Base-by-base conservation (phyloP, 768 basidiomycete genomes). In the Collybiopsis confluens region DNA sequence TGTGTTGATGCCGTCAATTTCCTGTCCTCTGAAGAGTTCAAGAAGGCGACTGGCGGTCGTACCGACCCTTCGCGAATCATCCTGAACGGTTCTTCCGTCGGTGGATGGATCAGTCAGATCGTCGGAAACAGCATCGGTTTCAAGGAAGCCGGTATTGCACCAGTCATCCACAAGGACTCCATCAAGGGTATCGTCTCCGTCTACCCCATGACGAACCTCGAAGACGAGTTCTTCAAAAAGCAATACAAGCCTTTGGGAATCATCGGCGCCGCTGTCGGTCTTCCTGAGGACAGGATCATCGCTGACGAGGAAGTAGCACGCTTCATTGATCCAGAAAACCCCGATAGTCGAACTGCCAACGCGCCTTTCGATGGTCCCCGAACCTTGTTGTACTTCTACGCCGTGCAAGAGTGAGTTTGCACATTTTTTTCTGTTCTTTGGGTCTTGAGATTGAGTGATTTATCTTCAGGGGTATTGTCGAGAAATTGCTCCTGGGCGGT, bases 191-290 rank as follows among this genome's bases (percentile, higher is more conserved):
- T 74, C 35, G 63, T 63, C n/a, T 65, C 71, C 0, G 45, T 74
- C 2, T 74, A 73, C 54, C 71, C 73, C 7, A 73, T 74, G 10
- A 67, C 71, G 15, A 70, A 72, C 46, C 49, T 73, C 13, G 56
- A 59, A 1, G 70, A 71, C 58, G 60, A 64, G 8, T 74, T 74
- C 56, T 74, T 70, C 70, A 68, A 61, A 21, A 65, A 61, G 2
- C 65, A 65, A 55, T 68, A 74, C 41, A 56, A 59, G 10, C 70
- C 70, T 1, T 67, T 70, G 11, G 61, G 61, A 2, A 73, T 72
- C 54, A 61, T 70, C 52, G 65, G 61, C n/a, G n/a, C n/a, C n/a
- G n/a, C n/a, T n/a, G n/a, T n/a, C n/a, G n/a, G n/a, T n/a, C n/a
- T n/a, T n/a, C n/a, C n/a, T n/a, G n/a, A n/a, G n/a, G n/a, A n/a